Base-by-base conservation (phyloP, 805 yeast genomes). In the Lipomyces japonicus region DNA sequence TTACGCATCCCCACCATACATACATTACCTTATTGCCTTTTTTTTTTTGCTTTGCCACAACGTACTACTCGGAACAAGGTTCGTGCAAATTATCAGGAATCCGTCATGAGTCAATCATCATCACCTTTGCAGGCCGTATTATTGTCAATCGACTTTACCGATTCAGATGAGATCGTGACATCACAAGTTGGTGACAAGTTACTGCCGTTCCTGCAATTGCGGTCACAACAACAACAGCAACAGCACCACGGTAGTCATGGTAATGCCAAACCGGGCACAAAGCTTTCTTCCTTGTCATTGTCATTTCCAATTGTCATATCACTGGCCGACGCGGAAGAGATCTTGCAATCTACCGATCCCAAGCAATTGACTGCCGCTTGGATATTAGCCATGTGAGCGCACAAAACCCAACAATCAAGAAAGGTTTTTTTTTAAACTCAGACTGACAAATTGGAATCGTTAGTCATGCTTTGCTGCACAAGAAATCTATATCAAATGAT, bases 341-440 rank as follows among this genome's bases (percentile, higher is more conserved):
- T 52, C 23, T 28, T 52, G 34, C 16, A 9, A 16, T 25, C 9
- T 16, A 49, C 40, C 39, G 53, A 48, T 14, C 48, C 56, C 9
- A 21, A 25, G 39, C 21, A 18, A n/a, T 45, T 42, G 19, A 48
- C 56, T 12, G 53, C 44, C 3, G 37, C 26, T 21, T 52, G 56
- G 56, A 48, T 52, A 28, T 24, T 52, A 16, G 56, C 56, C 10
- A 7, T 52, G 56, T 52, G 28, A 19, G 54, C 31, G 7, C 39
- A 23, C n/a, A 3, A 10, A 31, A n/a, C 22, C 26, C 19, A 1
- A 21, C 31, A 23, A 18, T 30, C n/a, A 12, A 22, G 42, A 19
- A 16, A 23, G 19, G 22, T 18, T n/a, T 26, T 18, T 5, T n/a
- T 16, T 19, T 25, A 18, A 39, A 39, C 22, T 24, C n/a, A 22